Conservation (phyloP, 2,329 filamentous ascomycete genomes). For the Peltaster fructicola region DNA sequence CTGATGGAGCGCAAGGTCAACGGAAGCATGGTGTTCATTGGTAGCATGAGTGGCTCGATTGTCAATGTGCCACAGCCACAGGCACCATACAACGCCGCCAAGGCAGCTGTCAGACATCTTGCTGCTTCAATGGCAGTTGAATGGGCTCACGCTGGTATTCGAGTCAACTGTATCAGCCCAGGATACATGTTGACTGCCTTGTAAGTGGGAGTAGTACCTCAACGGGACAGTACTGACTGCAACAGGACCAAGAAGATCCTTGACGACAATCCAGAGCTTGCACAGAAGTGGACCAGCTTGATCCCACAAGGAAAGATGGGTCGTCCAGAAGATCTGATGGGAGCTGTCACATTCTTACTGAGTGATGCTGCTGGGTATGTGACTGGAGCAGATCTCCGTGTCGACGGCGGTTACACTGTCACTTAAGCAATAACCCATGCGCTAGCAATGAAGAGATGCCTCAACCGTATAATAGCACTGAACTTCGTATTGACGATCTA, state of each 20-base stretch:
- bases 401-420: slow-evolving; percentile 27
- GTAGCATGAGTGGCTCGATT: slow-evolving; percentile 83
- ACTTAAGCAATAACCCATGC: too few species aligned
- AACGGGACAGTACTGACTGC: background rate
- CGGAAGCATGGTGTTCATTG: slow-evolving; percentile 87
- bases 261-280: slow-evolving; percentile 78
- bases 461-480: too few species aligned
- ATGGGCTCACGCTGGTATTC: slow-evolving; percentile 74
- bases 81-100: slow-evolving; percentile 80
- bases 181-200: slow-evolving; percentile 93
- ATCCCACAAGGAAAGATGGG: slow-evolving; percentile 94
- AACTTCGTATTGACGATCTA: too few species aligned
- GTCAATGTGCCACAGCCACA: slow-evolving; percentile 94
- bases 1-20: slow-evolving; percentile 62
- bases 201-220: slow-evolving; percentile 34
- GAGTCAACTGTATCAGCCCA: slow-evolving; percentile 88
- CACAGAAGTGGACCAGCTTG: slow-evolving; percentile 75
- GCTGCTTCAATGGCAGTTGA: slow-evolving; percentile 80
- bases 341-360: slow-evolving; percentile 71
- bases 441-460: too few species aligned
- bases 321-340: slow-evolving; percentile 78
- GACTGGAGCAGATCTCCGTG: slow-evolving; percentile 30
- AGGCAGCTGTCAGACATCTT: slow-evolving; percentile 80
- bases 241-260: slow-evolving; percentile 79
- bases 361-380: slow-evolving; percentile 65